These are phyloP conservation scores for Testicularia cyperi DNA, from an alignment of 1,284 basidiomycete species.

Conservation along the genomic window DNA sequence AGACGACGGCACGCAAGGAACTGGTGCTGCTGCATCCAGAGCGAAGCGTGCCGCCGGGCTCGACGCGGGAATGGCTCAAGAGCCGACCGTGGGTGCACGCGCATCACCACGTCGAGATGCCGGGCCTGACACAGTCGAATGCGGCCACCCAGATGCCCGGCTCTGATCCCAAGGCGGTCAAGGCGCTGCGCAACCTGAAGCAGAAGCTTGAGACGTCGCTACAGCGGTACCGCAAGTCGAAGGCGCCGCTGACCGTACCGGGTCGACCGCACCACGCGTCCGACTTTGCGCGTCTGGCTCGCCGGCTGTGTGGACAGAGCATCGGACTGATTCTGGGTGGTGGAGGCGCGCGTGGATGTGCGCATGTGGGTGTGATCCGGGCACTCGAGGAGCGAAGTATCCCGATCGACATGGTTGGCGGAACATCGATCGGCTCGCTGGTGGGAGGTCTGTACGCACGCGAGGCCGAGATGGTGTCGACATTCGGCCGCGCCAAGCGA, in stretches of 20 bases:
- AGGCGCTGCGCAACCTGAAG: constrained; percentile 74
- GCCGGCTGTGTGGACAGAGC: constrained; percentile 86
- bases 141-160: constrained; percentile 24
- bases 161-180: constrained; percentile 84
- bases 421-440: constrained; percentile 83
- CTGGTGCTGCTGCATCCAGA: constrained; percentile 91
- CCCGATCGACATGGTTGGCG: constrained; percentile 80
- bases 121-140: constrained; percentile 64
- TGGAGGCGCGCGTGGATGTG: constrained; percentile 90
- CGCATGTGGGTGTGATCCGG: constrained; percentile 85
- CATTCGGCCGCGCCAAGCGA: constrained; percentile 81
- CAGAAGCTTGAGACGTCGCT: constrained; percentile 86
- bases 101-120: constrained; percentile 84
- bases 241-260: constrained; percentile 61
- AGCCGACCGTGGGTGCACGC: constrained; percentile 93
- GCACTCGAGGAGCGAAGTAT: constrained; percentile 89
- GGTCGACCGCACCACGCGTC: constrained; percentile 72
- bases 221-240: constrained; percentile 67
- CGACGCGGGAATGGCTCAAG: constrained; percentile 94
- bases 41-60: constrained; percentile 82
- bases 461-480: constrained; percentile 86
- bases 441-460: constrained; percentile 95
- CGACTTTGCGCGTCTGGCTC: constrained; percentile 88
- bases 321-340: constrained; percentile 94
- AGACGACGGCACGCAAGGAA: constrained; percentile 96